phyloP scores from a whole-genome alignment of 192 early-diverging fungal genomes.

The Gryganskiella cystojenkinii region DNA sequence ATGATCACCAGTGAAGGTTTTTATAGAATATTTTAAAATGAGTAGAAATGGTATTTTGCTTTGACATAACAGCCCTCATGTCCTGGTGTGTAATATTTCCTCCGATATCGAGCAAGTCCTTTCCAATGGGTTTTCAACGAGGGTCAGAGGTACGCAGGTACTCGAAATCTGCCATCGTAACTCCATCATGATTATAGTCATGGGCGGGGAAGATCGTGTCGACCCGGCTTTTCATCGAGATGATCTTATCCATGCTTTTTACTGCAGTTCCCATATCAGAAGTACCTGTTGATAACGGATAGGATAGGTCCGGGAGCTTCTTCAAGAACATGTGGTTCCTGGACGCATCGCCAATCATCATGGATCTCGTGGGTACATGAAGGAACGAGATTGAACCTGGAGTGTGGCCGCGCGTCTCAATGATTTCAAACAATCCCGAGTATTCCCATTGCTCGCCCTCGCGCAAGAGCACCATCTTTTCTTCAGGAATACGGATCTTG shows the following conservation, averaged over 20 bases:
- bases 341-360: conserved; percentile 34
- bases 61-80: too few relatives aligned
- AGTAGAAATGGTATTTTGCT: background rate
- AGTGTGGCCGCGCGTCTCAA: conserved; percentile 35
- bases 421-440: conserved; percentile 4
- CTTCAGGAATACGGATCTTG: conserved; percentile 12
- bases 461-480: conserved; percentile 17
- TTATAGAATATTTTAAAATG: too few relatives aligned
- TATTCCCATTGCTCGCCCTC: conserved; percentile 32
- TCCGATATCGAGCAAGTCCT: too few relatives aligned
- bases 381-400: conserved; percentile 48
- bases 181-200: conserved; percentile 24
- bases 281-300: conserved; percentile 9
- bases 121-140: background rate
- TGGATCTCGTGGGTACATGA: conserved; percentile 20
- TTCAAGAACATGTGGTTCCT: conserved; percentile 19
- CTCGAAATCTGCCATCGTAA: conserved; percentile 21
- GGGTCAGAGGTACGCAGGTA: conserved; percentile 7
- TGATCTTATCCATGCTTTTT: conserved; percentile 33
- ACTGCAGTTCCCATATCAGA: conserved; percentile 11
- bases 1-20: too few relatives aligned
- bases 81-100: too few relatives aligned
- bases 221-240: conserved; percentile 14
- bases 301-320: background rate
- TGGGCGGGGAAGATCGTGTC: conserved; percentile 39